phyloP scores from a whole-genome alignment of 2,329 filamentous ascomycete genomes.

The Catunica adiposa region DNA sequence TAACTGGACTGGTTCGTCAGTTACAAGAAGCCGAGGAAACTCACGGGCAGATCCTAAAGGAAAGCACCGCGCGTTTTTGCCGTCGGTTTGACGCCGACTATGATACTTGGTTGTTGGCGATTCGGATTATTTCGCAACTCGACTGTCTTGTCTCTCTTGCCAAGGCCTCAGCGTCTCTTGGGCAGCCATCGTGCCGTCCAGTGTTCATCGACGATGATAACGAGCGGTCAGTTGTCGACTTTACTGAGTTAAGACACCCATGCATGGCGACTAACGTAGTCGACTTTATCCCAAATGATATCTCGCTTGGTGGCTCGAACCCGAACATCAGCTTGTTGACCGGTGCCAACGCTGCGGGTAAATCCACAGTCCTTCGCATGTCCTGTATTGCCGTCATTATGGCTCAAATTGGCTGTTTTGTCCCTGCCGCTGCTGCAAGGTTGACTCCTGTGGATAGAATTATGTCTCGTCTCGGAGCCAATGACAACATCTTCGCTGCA shows the following conservation, averaged over 20 bases:
- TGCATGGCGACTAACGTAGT: constrained; percentile 81
- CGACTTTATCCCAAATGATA: constrained; percentile 93
- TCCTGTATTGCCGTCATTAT: constrained; percentile 94
- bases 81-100: constrained; percentile 80
- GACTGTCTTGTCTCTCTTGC: constrained; percentile 91
- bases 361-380: constrained; percentile 93
- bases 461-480: constrained; percentile 93
- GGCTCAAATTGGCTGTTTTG: constrained; percentile 87
- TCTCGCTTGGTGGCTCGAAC: constrained; percentile 63
- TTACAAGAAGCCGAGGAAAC: constrained; percentile 90
- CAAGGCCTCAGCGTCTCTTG: constrained; percentile 68
- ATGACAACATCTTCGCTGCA: constrained; percentile 97
- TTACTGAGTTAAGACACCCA: constrained; percentile 81
- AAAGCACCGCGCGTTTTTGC: constrained; percentile 70
- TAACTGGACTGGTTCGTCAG: constrained; percentile 66
- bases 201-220: constrained; percentile 64
- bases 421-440: constrained; percentile 66
- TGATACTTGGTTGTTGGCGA: constrained; percentile 68
- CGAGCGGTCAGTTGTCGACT: constrained; percentile 65
- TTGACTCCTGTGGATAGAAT: constrained; percentile 90
- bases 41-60: constrained; percentile 78
- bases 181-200: constrained; percentile 76
- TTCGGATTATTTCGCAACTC: constrained; percentile 77
- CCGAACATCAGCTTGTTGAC: constrained; percentile 84
- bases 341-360: constrained; percentile 91